Conservation (phyloP, 257 asterid genomes). For the Primulina eburnea region DNA sequence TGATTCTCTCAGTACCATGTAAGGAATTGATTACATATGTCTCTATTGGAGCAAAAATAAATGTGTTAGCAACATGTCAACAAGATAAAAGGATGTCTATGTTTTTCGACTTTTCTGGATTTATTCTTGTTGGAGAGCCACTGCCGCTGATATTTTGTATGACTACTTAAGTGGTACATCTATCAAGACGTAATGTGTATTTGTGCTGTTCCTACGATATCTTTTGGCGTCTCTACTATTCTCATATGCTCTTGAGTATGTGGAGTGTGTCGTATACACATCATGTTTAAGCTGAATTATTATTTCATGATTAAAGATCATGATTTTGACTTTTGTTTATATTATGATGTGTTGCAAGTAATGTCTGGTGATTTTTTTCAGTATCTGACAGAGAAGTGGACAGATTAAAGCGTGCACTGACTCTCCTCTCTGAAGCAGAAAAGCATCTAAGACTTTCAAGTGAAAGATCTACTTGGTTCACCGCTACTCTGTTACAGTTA, state of each 20-base stretch:
- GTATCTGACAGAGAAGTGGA: slow-evolving; percentile 79
- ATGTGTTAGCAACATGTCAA: too few species aligned
- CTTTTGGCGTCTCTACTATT: background rate
- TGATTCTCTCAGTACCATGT: background rate
- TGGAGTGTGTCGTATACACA: background rate
- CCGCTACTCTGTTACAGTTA: slow-evolving; percentile 82
- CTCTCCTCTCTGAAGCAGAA: slow-evolving; percentile 91
- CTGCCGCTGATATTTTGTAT: background rate
- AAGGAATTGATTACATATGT: background rate
- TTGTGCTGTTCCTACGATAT: background rate
- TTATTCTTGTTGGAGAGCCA: background rate
- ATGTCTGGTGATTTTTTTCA: slow-evolving; percentile 28
- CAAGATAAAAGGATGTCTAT: background rate
- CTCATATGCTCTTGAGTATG: background rate
- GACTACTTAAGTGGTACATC: background rate
- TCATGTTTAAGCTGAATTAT: background rate
- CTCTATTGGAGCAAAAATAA: background rate
- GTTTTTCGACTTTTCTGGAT: too few species aligned
- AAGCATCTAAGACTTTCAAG: slow-evolving; percentile 81
- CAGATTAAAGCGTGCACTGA: slow-evolving; percentile 78
- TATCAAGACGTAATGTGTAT: background rate
- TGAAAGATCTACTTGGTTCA: slow-evolving; percentile 97
- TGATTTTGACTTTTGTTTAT: background rate
- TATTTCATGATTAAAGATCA: background rate
- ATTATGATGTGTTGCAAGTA: background rate